A percentile compares a stretch with the other conserved stretches of the same genome.
Conservation (phyloP, 1,284 basidiomycete species). For the Apiotrichum porosum region DNA sequence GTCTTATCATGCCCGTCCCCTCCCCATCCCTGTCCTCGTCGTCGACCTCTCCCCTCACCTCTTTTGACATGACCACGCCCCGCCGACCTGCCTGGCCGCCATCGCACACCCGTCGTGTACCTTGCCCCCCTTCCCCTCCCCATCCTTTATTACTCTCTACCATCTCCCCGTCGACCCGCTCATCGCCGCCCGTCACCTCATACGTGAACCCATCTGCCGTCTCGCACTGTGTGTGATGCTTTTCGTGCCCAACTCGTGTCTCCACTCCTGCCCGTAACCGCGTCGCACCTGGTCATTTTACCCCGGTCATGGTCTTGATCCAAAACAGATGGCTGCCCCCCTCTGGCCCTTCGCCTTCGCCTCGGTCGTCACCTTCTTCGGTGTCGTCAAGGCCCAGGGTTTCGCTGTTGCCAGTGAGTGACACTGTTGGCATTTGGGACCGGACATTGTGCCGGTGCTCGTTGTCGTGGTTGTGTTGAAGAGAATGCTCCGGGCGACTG, state of each 20-base stretch:
- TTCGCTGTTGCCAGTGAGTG: slow-evolving; percentile 36
- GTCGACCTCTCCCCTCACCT: not conserved
- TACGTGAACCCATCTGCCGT: no score
- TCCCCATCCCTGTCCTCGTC: not conserved
- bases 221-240: no score
- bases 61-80: not conserved
- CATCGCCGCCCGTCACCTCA: no score
- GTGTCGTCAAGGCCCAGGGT: slow-evolving; percentile 39
- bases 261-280: no score
- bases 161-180: no score
- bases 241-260: not conserved
- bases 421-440: not conserved
- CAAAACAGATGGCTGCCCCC: slow-evolving; percentile 37
- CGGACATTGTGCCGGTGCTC: not conserved
- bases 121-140: no score
- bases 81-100: not conserved
- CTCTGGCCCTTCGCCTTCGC: slow-evolving; percentile 43
- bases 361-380: slow-evolving; percentile 33
- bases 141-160: no score
- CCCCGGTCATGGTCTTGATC: no score
- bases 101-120: no score
- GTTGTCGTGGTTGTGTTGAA: no score
- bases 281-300: no score
- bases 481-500: no score
- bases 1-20: not conserved